Base-by-base conservation (phyloP, 2,329 filamentous ascomycete species). In the Amphichorda felina region DNA sequence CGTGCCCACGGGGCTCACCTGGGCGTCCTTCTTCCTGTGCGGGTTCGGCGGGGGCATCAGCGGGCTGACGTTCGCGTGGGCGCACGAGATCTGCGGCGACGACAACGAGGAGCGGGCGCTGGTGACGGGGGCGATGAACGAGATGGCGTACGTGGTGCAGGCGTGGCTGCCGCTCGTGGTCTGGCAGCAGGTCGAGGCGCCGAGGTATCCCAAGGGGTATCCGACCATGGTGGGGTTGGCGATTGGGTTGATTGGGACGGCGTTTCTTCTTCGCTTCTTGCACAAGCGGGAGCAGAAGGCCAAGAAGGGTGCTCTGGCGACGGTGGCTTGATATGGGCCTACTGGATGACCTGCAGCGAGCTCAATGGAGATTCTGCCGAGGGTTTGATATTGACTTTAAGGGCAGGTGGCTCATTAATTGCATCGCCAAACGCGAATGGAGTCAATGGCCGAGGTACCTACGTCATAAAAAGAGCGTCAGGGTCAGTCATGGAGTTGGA, bases 91-190 rank as follows among this genome's bases (percentile, higher is more conserved):
- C 29, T 68, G 64, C 45, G 55, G 53, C 26, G 62, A 59, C 9
- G 63, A 68, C 40, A 68, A 76, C 37, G 77, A 83, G 50, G 78
- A 82, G 54, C 60, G 77, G 8, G 76, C 79, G 0, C 57, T 84
- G 4, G 75, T 82, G 1, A 67, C 78, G 1, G 78, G 64, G 0
- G 57, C 63, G 13, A 82, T 82, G 74, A 83, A 82, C 40, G 69
- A 79, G 48, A 68, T 82, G 58, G 77, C 76, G 0, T 81, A 82
- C 40, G 75, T 81, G 2, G 54, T 84, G 30, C 76, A 82, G 47
- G 74, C 77, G 0, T 83, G 78, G 78, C 50, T 84, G 29, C 79
- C 79, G 6, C 61, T 79, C 22, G 49, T 80, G 8, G 65, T 80
- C 8, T 82, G 76, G 77, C 70, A 75, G 54, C 72, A 77, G 47